These are phyloP conservation scores for Saccharomycopsis sp. DNA, from an alignment of 805 yeast genomes.

Conservation along the genomic window DNA sequence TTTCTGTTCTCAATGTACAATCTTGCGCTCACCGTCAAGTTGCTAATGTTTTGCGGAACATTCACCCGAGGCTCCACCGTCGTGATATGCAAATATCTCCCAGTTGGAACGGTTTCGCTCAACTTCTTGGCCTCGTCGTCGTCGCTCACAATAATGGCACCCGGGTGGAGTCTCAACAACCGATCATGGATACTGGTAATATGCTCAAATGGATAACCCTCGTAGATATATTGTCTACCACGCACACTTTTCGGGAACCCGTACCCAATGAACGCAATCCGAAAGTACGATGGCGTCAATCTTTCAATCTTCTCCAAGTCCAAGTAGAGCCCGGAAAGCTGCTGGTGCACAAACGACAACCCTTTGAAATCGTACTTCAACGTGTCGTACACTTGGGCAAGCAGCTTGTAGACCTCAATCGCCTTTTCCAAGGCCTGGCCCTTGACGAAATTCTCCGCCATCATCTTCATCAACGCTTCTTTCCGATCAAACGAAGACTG, in stretches of 20 bases:
- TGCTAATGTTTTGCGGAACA: slow-evolving; percentile 33
- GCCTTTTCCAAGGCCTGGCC: slow-evolving; percentile 78
- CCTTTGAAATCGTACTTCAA: slow-evolving; percentile 70
- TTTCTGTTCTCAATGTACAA: slow-evolving; percentile 70
- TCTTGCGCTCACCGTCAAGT: slow-evolving; percentile 46
- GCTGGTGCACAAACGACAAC: slow-evolving; percentile 59
- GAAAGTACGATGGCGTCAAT: slow-evolving; percentile 67
- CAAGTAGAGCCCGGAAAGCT: slow-evolving; percentile 57
- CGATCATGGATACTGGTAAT: slow-evolving; percentile 75
- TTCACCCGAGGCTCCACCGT: slow-evolving; percentile 63
- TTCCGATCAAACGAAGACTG: slow-evolving; percentile 77
- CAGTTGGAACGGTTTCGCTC: slow-evolving; percentile 46
- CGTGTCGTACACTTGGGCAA: slow-evolving; percentile 64
- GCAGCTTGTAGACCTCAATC: slow-evolving; percentile 65
- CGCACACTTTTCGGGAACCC: slow-evolving; percentile 77
- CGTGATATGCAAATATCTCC: slow-evolving; percentile 63
- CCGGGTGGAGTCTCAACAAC: slow-evolving; percentile 66
- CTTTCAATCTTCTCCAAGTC: slow-evolving; percentile 63
- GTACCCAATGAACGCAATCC: slow-evolving; percentile 70
- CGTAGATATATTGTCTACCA: slow-evolving; percentile 70
- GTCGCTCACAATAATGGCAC: slow-evolving; percentile 57
- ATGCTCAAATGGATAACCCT: slow-evolving; percentile 83
- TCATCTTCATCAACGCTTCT: slow-evolving; percentile 58
- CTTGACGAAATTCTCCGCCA: slow-evolving; percentile 58
- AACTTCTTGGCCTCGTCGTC: slow-evolving; percentile 49